phyloP scores from a whole-genome alignment of 345 rosid species.

The Euphorbia peplus region DNA sequence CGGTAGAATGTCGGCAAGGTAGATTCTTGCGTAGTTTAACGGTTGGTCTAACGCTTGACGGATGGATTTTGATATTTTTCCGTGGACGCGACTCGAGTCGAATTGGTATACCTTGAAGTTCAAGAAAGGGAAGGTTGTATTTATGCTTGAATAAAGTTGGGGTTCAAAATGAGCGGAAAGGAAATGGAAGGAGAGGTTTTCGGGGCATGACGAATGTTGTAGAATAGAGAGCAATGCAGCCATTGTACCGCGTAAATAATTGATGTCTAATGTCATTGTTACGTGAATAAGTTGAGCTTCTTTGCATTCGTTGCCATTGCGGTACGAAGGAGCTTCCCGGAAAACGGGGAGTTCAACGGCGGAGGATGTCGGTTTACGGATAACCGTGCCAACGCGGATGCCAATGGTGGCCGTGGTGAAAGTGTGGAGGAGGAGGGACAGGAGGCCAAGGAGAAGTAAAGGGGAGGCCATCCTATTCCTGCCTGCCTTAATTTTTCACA shows the following conservation, averaged over 20 bases:
- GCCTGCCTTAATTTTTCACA: conserved; percentile 15
- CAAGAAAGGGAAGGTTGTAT: conserved; percentile 53
- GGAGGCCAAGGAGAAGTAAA: conserved; percentile 52
- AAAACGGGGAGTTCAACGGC: conserved; percentile 37
- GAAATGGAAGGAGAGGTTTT: conserved; percentile 64
- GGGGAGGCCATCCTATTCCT: conserved; percentile 47
- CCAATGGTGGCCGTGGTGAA: conserved; percentile 24
- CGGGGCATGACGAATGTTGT: conserved; percentile 57
- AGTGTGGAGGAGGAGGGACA: conserved; percentile 47
- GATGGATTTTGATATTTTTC: conserved; percentile 55
- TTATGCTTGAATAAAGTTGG: conserved; percentile 42
- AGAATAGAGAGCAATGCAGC: conserved; percentile 59
- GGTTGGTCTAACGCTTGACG: conserved; percentile 64
- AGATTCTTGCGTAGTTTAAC: conserved; percentile 59
- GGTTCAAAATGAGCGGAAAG: conserved; percentile 40
- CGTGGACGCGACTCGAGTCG: conserved; percentile 46
- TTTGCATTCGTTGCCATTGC: conserved; percentile 51
- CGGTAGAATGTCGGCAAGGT: conserved; percentile 57
- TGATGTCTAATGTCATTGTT: conserved; percentile 64
- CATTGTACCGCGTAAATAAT: conserved; percentile 71
- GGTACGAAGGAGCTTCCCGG: conserved; percentile 52
- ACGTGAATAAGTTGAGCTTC: conserved; percentile 40
- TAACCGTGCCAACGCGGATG: conserved; percentile 37
- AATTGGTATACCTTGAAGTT: conserved; percentile 52
- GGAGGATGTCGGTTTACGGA: conserved; percentile 30